Conservation (phyloP, 2,329 filamentous ascomycete species). For the Lachnellula hyalina region DNA sequence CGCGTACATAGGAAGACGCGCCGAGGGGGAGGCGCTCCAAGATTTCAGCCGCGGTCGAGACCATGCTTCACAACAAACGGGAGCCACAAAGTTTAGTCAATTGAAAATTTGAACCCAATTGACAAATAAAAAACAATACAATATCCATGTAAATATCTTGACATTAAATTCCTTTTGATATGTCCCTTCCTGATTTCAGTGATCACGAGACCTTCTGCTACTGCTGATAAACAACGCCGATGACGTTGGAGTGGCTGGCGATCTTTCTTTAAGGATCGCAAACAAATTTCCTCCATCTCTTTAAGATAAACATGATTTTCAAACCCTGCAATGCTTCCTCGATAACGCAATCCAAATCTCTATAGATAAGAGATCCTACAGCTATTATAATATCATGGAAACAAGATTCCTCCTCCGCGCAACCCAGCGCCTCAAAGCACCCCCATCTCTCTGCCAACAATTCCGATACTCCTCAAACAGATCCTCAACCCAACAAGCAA, state of each 20-base stretch:
- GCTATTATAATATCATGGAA: slow-evolving; percentile 18
- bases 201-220: slow-evolving; percentile 13
- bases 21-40: not conserved
- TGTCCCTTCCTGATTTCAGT: not conserved
- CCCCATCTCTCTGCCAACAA: slow-evolving; percentile 10
- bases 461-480: slow-evolving; percentile 13
- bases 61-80: not conserved
- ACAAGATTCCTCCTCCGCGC: slow-evolving; percentile 23
- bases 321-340: slow-evolving; percentile 18
- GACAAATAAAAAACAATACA: not conserved
- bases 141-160: too few species aligned
- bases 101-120: not conserved
- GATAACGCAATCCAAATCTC: slow-evolving; percentile 12
- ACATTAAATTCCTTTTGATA: not conserved
- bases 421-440: slow-evolving; percentile 17
- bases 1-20: slow-evolving; percentile 16
- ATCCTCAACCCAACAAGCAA: slow-evolving; percentile 26
- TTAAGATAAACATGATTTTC: not conserved
- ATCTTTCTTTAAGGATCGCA: slow-evolving; percentile 3
- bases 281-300: not conserved
- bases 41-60: too few species aligned
- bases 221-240: slow-evolving; percentile 18
- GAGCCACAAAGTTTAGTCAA: not conserved
- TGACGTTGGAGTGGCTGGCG: slow-evolving; percentile 14
- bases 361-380: not conserved